Evolutionary conservation across 2,329 filamentous ascomycete genomes (phyloP).

Genomic region (Mycosphaerella sp.): DNA sequence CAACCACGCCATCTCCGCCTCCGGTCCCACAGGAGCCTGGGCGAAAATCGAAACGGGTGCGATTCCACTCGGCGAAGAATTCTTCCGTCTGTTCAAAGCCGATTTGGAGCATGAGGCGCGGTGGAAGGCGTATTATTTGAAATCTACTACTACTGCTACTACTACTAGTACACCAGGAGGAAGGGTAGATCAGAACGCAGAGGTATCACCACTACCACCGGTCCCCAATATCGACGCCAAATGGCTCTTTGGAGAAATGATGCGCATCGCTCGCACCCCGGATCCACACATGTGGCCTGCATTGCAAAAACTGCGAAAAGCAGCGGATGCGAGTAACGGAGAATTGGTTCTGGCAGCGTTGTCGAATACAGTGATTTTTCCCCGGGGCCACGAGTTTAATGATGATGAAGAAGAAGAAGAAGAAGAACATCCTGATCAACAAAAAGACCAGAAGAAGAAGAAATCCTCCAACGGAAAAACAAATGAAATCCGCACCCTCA

Average conservation of each 20-base stretch:
- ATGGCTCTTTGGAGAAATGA: constrained; percentile 86
- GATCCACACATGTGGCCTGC: constrained; percentile 90
- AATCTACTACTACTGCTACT: too few relatives aligned
- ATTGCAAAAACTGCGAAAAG: constrained; percentile 55
- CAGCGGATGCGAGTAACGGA: constrained; percentile 27
- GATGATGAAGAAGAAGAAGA: constrained; percentile 33
- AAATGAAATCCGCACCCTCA: constrained; percentile 38
- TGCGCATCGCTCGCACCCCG: constrained; percentile 60
- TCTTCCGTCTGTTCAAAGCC: constrained; percentile 67
- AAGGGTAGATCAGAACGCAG: too few relatives aligned
- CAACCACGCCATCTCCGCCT: constrained; percentile 78
- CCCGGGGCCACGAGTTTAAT: constrained; percentile 62
- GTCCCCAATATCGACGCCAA: constrained; percentile 70
- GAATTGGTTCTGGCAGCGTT: constrained; percentile 71
- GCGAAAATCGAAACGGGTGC: constrained; percentile 81
- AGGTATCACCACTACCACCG: constrained; percentile 41
- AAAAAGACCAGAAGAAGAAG: constrained; percentile 41
- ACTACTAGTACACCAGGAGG: too few relatives aligned
- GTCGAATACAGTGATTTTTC: constrained; percentile 86
- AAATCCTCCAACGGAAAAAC: constrained; percentile 33
- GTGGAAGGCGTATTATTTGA: constrained; percentile 58
- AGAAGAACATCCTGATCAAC: constrained; percentile 23
- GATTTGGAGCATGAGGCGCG: constrained; percentile 62
- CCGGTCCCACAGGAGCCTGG: constrained; percentile 75
- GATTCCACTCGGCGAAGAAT: constrained; percentile 64